Percentiles rank a stretch among this genome's conserved stretches.
These are phyloP conservation scores for Abrus pulchellus DNA, from an alignment of 306 rosid genomes.

Conservation along the genomic window DNA sequence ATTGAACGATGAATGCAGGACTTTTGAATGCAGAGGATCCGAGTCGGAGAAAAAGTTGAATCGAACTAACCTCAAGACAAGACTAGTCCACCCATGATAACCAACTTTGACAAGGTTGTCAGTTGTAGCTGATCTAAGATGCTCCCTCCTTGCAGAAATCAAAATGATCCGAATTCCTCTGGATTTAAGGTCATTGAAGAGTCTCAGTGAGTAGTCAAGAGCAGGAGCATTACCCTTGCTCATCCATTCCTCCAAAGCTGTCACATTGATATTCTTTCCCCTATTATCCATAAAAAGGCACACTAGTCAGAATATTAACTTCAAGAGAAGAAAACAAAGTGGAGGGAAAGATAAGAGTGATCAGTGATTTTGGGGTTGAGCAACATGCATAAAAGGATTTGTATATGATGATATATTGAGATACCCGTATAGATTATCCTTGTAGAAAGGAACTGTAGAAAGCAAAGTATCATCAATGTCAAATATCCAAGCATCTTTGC, in stretches of 20 bases:
- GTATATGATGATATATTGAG: background rate
- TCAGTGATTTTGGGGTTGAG: background rate
- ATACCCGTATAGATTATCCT: constrained; percentile 42
- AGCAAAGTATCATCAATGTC: constrained; percentile 49
- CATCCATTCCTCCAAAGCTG: constrained; percentile 72
- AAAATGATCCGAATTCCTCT: constrained; percentile 69
- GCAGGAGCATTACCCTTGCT: constrained; percentile 67
- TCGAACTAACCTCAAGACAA: constrained; percentile 57
- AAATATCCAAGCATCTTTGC: constrained; percentile 49
- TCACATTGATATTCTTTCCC: constrained; percentile 64
- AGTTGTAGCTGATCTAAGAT: constrained; percentile 71
- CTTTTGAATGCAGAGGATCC: no score
- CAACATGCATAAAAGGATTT: background rate
- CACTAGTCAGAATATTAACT: constrained; percentile 4
- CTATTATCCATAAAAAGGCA: constrained; percentile 34
- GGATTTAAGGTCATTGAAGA: constrained; percentile 65
- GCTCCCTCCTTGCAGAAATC: constrained; percentile 71
- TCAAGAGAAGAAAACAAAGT: background rate
- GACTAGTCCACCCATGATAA: constrained; percentile 69
- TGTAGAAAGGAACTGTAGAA: constrained; percentile 43
- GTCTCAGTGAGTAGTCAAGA: constrained; percentile 59
- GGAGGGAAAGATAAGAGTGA: background rate
- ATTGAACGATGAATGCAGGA: no score
- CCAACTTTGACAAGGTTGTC: constrained; percentile 72
- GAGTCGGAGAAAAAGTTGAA: background rate